Percentiles rank a stretch among this genome's conserved stretches.
These are phyloP conservation scores for Halophytophthora batemanensis DNA, from an alignment of 352 stramenopile genomes.

Conservation along the genomic window DNA sequence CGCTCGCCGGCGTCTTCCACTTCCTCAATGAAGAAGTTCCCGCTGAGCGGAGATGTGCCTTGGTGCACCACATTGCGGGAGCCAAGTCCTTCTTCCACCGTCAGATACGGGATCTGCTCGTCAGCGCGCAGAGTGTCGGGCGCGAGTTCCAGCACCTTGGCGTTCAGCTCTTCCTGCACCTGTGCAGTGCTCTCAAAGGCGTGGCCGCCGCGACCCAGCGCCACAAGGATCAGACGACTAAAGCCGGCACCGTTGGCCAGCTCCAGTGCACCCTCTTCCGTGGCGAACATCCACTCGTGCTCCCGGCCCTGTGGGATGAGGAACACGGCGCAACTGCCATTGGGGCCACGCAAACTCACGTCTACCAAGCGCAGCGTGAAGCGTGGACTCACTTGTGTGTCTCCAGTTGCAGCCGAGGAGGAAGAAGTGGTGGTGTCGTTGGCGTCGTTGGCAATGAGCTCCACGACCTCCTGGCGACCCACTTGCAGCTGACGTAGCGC, in stretches of 20 bases:
- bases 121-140: constrained; percentile 39
- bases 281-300: constrained; percentile 81
- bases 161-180: constrained; percentile 71
- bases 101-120: constrained; percentile 73
- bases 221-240: constrained; percentile 69
- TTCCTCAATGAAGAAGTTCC: constrained; percentile 72
- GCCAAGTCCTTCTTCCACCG: constrained; percentile 60
- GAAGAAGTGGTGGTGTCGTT: constrained; percentile 14
- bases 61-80: constrained; percentile 54
- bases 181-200: constrained; percentile 57
- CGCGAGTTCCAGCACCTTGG: constrained; percentile 59
- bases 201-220: constrained; percentile 53
- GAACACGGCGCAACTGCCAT: constrained; percentile 65
- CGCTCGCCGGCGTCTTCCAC: constrained; percentile 45
- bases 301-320: constrained; percentile 78
- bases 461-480: constrained; percentile 48
- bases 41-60: constrained; percentile 45
- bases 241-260: constrained; percentile 61
- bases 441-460: constrained; percentile 50
- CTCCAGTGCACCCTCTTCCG: constrained; percentile 59
- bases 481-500: constrained; percentile 46
- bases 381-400: constrained; percentile 35
- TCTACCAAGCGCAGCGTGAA: constrained; percentile 67
- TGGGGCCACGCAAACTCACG: constrained; percentile 35
- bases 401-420: constrained; percentile 1